Evolutionary conservation across 139 green algal species (phyloP).

Genomic region (Pleodorina starrii): DNA sequence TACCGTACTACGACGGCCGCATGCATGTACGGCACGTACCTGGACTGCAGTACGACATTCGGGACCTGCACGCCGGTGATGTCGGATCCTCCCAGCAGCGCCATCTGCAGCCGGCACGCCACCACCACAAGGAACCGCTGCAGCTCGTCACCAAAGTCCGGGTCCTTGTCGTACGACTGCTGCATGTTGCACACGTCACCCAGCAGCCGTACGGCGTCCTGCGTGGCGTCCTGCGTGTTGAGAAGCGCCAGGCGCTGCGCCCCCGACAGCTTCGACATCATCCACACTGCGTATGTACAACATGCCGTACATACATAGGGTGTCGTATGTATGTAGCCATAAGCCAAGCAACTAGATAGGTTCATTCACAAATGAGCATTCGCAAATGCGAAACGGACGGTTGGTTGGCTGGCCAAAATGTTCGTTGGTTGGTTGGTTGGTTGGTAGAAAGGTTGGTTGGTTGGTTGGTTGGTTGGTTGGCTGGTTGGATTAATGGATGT

Average conservation of each 20-base stretch:
- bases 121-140: conserved; percentile 24
- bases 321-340: too few species aligned
- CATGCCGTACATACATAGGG: too few species aligned
- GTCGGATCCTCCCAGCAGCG: neutral
- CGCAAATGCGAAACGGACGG: too few species aligned
- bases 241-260: neutral
- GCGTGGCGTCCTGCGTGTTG: neutral
- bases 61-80: neutral
- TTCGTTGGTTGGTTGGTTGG: too few species aligned
- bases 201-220: neutral
- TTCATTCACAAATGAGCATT: too few species aligned
- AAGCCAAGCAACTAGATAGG: too few species aligned
- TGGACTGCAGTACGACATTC: neutral
- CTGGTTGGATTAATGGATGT: too few species aligned
- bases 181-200: conserved; percentile 19
- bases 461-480: too few species aligned
- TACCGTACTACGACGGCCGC: too few species aligned
- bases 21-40: neutral
- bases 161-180: neutral
- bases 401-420: too few species aligned
- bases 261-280: neutral
- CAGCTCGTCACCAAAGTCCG: conserved; percentile 9
- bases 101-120: conserved; percentile 16
- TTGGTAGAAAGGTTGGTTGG: too few species aligned
- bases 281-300: conserved; percentile 29